A percentile compares a stretch with the other conserved stretches of the same genome.
Conservation (phyloP, 1,284 basidiomycete genomes). For the Bjerkandera adusta region DNA sequence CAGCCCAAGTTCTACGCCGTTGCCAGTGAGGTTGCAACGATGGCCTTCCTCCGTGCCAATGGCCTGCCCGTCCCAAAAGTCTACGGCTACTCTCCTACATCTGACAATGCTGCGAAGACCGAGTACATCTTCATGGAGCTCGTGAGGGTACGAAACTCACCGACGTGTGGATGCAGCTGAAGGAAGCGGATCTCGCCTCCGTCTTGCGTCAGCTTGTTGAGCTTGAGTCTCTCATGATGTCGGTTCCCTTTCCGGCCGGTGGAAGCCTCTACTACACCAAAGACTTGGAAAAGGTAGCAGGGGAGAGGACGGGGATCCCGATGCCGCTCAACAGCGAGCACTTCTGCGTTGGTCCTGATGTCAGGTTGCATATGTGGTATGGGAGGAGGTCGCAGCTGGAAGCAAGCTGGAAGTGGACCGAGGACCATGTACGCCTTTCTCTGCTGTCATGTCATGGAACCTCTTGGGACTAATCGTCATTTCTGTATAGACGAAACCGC, state of each 20-base stretch:
- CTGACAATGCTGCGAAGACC: conserved; percentile 47
- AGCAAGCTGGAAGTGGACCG: conserved; percentile 44
- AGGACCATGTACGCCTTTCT: conserved; percentile 47
- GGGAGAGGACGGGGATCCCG: conserved; percentile 25
- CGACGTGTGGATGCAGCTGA: conserved; percentile 42
- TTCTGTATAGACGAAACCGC: conserved; percentile 41
- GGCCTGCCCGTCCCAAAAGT: conserved; percentile 47
- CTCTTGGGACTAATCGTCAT: conserved; percentile 5
- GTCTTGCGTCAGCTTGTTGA: conserved; percentile 42
- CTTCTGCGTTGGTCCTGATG: conserved; percentile 51
- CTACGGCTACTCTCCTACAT: conserved; percentile 46
- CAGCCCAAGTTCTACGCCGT: conserved; percentile 42
- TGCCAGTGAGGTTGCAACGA: conserved; percentile 53
- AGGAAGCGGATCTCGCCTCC: conserved; percentile 40
- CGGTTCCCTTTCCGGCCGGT: conserved; percentile 47
- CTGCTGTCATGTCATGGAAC: conserved; percentile 26
- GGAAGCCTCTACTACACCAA: conserved; percentile 49
- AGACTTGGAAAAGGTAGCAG: conserved; percentile 39
- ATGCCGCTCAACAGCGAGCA: conserved; percentile 37
- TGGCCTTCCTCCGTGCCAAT: conserved; percentile 43
- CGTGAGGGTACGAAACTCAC: conserved; percentile 41
- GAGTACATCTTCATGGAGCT: conserved; percentile 56
- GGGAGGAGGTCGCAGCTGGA: conserved; percentile 47
- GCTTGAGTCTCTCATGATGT: conserved; percentile 50
- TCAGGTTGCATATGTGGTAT: conserved; percentile 42